Conservation (phyloP, 306 rosid genomes). For the Phaseolus lunatus region DNA sequence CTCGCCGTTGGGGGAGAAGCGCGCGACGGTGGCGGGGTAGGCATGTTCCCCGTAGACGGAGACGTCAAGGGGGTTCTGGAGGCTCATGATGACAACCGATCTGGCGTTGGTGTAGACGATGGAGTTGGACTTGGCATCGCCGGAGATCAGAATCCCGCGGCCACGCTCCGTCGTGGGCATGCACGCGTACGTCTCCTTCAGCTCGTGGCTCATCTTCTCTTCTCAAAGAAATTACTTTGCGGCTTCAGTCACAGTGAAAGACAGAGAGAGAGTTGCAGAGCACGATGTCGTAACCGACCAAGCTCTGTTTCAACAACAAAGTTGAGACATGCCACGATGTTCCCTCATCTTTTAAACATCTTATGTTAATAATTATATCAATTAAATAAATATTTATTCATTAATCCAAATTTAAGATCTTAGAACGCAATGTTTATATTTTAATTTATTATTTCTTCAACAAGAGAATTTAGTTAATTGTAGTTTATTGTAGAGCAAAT, state of each 20-base stretch:
- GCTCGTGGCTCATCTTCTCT: conserved; percentile 54
- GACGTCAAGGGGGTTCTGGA: conserved; percentile 80
- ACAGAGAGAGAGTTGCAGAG: not conserved
- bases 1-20: conserved; percentile 92
- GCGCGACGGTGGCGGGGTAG: conserved; percentile 83
- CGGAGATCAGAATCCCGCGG: conserved; percentile 91
- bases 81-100: conserved; percentile 79
- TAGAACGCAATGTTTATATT: too few species aligned
- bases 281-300: not conserved
- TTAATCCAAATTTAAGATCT: not conserved
- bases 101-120: conserved; percentile 83
- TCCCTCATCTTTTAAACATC: not conserved
- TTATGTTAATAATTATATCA: not conserved
- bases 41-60: conserved; percentile 90
- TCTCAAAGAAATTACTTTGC: too few species aligned
- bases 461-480: too few species aligned
- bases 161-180: conserved; percentile 90
- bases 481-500: too few species aligned
- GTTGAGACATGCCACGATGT: not conserved
- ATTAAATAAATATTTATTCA: too few species aligned
- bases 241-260: too few species aligned
- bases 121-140: conserved; percentile 73
- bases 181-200: conserved; percentile 82
- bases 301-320: not conserved
- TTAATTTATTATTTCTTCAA: too few species aligned